Conservation (phyloP, 2,329 filamentous ascomycete species). For the Cercospora berteroae region DNA sequence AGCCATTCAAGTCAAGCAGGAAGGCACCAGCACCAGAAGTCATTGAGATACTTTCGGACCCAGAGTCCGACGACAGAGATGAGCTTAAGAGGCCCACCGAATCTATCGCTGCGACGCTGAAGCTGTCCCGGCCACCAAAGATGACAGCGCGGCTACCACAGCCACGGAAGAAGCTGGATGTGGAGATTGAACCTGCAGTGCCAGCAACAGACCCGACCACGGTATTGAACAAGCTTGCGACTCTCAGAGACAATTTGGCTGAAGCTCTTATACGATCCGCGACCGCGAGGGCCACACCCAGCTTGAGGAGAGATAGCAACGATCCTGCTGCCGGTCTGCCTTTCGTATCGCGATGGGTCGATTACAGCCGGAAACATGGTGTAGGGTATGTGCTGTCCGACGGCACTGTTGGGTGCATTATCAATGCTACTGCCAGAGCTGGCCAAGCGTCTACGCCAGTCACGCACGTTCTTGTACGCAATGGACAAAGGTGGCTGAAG, state of each 20-base stretch:
- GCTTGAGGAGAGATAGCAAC: slow-evolving; percentile 25
- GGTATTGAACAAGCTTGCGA: slow-evolving; percentile 46
- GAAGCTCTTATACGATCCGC: slow-evolving; percentile 42
- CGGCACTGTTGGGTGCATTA: slow-evolving; percentile 70
- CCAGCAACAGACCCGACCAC: slow-evolving; percentile 45
- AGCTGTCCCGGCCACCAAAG: slow-evolving; percentile 32
- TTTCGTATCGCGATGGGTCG: slow-evolving; percentile 75
- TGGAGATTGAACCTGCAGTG: slow-evolving; percentile 28
- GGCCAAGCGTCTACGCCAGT: slow-evolving; percentile 52
- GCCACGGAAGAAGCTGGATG: slow-evolving; percentile 16
- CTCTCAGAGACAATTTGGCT: slow-evolving; percentile 48
- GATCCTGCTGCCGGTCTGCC: slow-evolving; percentile 44
- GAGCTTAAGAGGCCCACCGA: slow-evolving; percentile 19
- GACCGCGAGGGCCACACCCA: slow-evolving; percentile 23
- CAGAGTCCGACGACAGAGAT: slow-evolving; percentile 31
- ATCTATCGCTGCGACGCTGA: slow-evolving; percentile 19
- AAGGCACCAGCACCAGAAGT: slow-evolving; percentile 33
- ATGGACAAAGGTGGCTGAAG: slow-evolving; percentile 66
- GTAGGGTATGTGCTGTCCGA: slow-evolving; percentile 81
- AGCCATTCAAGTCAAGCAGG: slow-evolving; percentile 30
- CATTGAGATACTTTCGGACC: slow-evolving; percentile 39
- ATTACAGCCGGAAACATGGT: slow-evolving; percentile 84
- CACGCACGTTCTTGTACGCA: slow-evolving; percentile 68
- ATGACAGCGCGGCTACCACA: slow-evolving; percentile 34
- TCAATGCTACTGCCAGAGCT: slow-evolving; percentile 45